Evolutionary conservation across 257 asterid species (phyloP).

Genomic region (Nicotiana sylvestris): DNA sequence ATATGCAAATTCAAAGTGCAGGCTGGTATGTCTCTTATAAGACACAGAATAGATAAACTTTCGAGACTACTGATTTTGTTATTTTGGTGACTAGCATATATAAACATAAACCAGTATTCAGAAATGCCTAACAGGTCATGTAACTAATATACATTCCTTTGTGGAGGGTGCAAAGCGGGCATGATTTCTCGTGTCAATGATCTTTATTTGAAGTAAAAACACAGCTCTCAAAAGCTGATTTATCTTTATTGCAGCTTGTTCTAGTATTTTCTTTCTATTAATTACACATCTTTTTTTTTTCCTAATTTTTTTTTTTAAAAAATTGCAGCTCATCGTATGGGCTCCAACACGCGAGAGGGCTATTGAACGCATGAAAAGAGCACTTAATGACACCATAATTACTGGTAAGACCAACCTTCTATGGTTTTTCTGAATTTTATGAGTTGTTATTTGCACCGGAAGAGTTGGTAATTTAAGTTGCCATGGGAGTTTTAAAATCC

Average conservation of each 20-base stretch:
- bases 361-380: constrained; percentile 96
- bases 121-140: background rate
- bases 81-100: background rate
- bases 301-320: background rate
- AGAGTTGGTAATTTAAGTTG: background rate
- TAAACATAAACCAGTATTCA: background rate
- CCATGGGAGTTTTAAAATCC: background rate
- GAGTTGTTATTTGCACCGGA: background rate
- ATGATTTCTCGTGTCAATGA: background rate
- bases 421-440: background rate
- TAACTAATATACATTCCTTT: background rate
- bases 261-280: background rate
- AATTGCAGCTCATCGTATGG: constrained; percentile 57
- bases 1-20: background rate
- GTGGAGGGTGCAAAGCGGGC: background rate
- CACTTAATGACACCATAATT: constrained; percentile 85
- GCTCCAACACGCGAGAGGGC: constrained; percentile 98
- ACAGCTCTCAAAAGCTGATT: background rate
- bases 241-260: background rate
- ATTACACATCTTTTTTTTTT: no score
- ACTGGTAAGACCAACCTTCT: constrained; percentile 47
- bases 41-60: background rate
- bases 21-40: background rate
- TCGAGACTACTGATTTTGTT: background rate
- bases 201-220: background rate